Evolutionary conservation across 2,329 filamentous ascomycete species (phyloP).

Genomic region (Kalmusia sp.): DNA sequence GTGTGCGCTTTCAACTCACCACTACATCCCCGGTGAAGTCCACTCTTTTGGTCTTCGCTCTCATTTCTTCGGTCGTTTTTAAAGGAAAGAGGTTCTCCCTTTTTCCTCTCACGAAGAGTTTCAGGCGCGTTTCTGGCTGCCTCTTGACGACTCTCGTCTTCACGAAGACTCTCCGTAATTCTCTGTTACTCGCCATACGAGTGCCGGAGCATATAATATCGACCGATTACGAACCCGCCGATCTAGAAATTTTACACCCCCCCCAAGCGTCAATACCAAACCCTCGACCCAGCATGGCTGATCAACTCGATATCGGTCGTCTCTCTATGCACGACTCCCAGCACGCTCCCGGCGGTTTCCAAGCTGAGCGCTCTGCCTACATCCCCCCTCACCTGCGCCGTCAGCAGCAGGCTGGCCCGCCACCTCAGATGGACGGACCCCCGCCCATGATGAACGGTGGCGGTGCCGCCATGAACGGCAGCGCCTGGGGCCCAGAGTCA

Average conservation of each 20-base stretch:
- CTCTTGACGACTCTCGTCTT: conserved; percentile 38
- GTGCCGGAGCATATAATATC: conserved; percentile 29
- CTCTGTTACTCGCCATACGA: conserved; percentile 41
- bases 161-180: conserved; percentile 34
- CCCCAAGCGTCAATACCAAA: conserved; percentile 17
- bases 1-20: conserved; percentile 40
- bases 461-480: conserved; percentile 66
- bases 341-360: conserved; percentile 61
- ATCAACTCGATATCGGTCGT: conserved; percentile 80
- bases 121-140: conserved; percentile 51
- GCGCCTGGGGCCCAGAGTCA: conserved; percentile 63
- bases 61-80: conserved; percentile 48
- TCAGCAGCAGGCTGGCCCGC: conserved; percentile 35
- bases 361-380: conserved; percentile 72
- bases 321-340: conserved; percentile 73
- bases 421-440: conserved; percentile 49
- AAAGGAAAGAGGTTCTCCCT: conserved; percentile 45
- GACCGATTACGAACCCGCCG: conserved; percentile 10
- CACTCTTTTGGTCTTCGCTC: conserved; percentile 50
- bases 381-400: conserved; percentile 83
- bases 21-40: conserved; percentile 46
- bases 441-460: conserved; percentile 52
- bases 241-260: conserved; percentile 5
- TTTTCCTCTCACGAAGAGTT: conserved; percentile 48
- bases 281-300: conserved; percentile 44